phyloP scores from a whole-genome alignment of 306 rosid species.

The Spatholobus suberectus region DNA sequence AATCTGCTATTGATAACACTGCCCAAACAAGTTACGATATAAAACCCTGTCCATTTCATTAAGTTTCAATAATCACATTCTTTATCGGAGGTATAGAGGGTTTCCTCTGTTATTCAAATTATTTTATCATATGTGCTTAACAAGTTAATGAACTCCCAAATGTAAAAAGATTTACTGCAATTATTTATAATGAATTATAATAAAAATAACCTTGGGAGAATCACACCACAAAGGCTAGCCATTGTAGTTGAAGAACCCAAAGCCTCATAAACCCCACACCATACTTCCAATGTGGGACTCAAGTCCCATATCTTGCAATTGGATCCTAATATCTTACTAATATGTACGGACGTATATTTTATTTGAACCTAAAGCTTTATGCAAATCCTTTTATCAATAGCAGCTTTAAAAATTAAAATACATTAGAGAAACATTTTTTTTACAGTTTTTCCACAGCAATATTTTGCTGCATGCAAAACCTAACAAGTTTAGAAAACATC shows the following conservation, averaged over 20 bases:
- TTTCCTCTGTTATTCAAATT: conserved; percentile 18
- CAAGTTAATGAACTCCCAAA: background rate
- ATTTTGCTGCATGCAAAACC: background rate
- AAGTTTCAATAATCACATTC: background rate
- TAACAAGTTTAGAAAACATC: background rate
- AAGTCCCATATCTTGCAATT: background rate
- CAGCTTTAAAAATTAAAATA: background rate
- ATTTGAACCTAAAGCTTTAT: background rate
- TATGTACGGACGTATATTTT: background rate
- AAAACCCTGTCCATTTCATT: background rate
- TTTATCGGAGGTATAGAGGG: background rate
- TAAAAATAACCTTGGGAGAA: background rate
- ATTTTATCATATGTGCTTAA: background rate
- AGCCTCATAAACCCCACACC: background rate
- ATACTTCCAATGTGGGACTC: background rate
- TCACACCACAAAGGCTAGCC: background rate
- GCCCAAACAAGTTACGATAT: background rate
- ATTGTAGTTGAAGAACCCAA: background rate
- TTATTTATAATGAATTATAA: background rate
- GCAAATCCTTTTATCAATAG: conserved; percentile 1
- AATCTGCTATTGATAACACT: background rate
- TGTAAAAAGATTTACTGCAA: background rate
- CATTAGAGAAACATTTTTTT: background rate
- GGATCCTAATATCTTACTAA: background rate
- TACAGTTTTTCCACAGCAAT: background rate